Conservation (phyloP, 352 stramenopile species). For the Globisporangium lucens region DNA sequence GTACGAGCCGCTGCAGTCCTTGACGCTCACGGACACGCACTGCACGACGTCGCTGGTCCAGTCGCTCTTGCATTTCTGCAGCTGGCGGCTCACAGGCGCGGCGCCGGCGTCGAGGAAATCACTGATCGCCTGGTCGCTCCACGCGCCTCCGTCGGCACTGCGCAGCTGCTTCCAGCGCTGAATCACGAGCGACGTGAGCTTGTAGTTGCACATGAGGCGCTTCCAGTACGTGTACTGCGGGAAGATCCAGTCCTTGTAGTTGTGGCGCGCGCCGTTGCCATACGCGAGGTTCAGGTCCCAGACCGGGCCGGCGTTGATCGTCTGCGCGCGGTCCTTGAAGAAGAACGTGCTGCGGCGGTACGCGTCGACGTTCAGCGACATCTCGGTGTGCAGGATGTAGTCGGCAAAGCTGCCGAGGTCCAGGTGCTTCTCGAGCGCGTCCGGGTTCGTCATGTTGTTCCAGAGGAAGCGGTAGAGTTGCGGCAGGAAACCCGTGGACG, state of each 20-base stretch:
- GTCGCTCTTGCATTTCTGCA: constrained; percentile 51
- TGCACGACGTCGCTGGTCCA: constrained; percentile 51
- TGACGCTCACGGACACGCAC: constrained; percentile 51
- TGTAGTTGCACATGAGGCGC: constrained; percentile 74
- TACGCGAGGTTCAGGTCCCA: constrained; percentile 84
- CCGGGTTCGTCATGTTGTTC: constrained; percentile 73
- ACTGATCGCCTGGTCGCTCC: constrained; percentile 50
- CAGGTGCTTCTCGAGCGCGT: constrained; percentile 52
- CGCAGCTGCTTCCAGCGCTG: constrained; percentile 74
- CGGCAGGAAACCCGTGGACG: constrained; percentile 51
- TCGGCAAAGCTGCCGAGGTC: constrained; percentile 72
- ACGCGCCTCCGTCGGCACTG: constrained; percentile 28
- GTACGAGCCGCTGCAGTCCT: constrained; percentile 62
- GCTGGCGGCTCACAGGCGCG: constrained; percentile 40
- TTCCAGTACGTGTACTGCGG: constrained; percentile 80
- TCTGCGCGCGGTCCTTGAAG: constrained; percentile 70
- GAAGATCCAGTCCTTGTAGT: constrained; percentile 72
- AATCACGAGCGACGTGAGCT: constrained; percentile 68
- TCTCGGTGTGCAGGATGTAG: constrained; percentile 80
- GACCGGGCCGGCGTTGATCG: constrained; percentile 74
- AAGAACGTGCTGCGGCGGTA: constrained; percentile 79
- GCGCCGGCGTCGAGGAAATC: constrained; percentile 52
- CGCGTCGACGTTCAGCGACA: constrained; percentile 77
- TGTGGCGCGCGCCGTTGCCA: constrained; percentile 52
- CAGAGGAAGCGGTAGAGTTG: constrained; percentile 66